Evolutionary conservation across 2,329 filamentous ascomycete species (phyloP).

Genomic region (Canariomyces notabilis): DNA sequence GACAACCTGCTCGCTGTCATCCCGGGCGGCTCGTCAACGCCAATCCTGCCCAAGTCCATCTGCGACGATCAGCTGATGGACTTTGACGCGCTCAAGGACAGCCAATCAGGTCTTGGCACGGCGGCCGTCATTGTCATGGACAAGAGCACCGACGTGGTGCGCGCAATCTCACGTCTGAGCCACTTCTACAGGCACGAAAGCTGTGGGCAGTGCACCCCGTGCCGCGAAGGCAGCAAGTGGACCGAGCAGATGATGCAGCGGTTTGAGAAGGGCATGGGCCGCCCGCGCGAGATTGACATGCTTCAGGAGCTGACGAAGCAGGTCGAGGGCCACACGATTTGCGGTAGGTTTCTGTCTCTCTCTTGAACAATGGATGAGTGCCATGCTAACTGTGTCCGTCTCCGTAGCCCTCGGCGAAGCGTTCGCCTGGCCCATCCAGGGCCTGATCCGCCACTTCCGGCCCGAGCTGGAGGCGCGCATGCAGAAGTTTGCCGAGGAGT

Average conservation of each 20-base stretch:
- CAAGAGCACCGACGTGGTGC: constrained; percentile 92
- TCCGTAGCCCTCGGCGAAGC: constrained; percentile 80
- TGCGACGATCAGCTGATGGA: constrained; percentile 98
- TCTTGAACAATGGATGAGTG: not conserved
- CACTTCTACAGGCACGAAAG: constrained; percentile 99
- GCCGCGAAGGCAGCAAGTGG: constrained; percentile 98
- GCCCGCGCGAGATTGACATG: constrained; percentile 96
- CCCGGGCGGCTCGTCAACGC: constrained; percentile 92
- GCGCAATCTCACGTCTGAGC: constrained; percentile 84
- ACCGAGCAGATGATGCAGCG: constrained; percentile 98
- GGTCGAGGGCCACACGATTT: constrained; percentile 98
- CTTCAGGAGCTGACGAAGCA: constrained; percentile 98
- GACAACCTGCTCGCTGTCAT: constrained; percentile 95
- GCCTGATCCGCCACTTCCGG: constrained; percentile 95
- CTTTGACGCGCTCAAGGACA: constrained; percentile 97
- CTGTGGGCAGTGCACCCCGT: constrained; percentile 98
- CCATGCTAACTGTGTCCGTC: constrained; percentile 12
- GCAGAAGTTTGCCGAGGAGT: constrained; percentile 67
- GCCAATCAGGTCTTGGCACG: constrained; percentile 92
- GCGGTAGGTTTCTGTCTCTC: constrained; percentile 57
- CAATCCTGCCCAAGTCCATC: constrained; percentile 81
- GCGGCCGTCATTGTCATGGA: constrained; percentile 99
- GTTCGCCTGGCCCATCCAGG: constrained; percentile 97
- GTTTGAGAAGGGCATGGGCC: constrained; percentile 85
- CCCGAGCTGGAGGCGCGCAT: constrained; percentile 92